Base-by-base conservation (phyloP, 2,329 filamentous ascomycete species). In the Diplodia scrobiculata region DNA sequence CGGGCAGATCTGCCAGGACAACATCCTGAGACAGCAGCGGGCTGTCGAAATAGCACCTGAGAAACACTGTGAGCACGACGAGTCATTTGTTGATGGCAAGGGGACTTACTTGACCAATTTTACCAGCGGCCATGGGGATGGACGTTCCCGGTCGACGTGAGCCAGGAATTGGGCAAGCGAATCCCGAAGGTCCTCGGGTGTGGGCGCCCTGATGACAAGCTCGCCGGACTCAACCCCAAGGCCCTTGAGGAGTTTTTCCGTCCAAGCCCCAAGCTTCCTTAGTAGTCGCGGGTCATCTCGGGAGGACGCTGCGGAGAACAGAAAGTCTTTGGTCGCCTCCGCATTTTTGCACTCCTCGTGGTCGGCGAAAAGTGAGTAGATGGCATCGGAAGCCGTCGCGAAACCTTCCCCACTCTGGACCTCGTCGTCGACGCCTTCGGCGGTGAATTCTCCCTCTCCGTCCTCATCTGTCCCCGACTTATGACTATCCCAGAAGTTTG, bases 111-210 rank as follows among this genome's bases (percentile, higher is more conserved):
- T 63, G 3, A 73, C 65, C 1, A 67, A 32, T 45, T 67, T 66
- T 7, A 75, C 71, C 0, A 75, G 62, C 1, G 72, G 72, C 70
- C 71, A 74, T 11, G 71, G 70, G 1, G 65, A 70, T 38, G 63
- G 63, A 2, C 7, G 14, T 1, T 32, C 11, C 6, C 13, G 9
- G 5, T 21, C 25, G 10, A 36, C 38, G 1, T 32, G 25, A 10
- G 14, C 25, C n/a, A 64, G 11, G 14, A 45, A 58, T 4, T 38
- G 51, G 3, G n/a, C 41, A 3, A 58, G 13, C 10, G 17, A 1
- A 5, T 54, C 25, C 14, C n/a, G 36, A 19, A 65, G 36, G 3
- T 19, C 19, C 1, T 32, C 25, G 5, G 21, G 47, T 6, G 14
- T 11, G 19, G 13, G 6, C 0, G 50, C 21, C 2, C 4, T 34